Conservation (phyloP, 805 yeast species). For the Jamesozyma jinghongensis region DNA sequence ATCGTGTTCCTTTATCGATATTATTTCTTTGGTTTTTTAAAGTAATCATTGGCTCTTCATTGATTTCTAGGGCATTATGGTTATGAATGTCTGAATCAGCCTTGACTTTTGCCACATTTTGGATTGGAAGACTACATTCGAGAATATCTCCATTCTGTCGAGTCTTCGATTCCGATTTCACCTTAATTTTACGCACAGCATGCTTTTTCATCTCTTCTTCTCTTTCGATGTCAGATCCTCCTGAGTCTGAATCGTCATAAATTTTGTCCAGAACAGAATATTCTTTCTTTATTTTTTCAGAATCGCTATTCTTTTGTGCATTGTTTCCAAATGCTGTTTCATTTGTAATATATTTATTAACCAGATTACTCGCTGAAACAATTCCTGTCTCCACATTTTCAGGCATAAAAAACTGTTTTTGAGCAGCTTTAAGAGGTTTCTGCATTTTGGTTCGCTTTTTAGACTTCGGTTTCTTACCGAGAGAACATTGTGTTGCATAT, state of each 20-base stretch:
- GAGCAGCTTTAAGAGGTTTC: conserved; percentile 6
- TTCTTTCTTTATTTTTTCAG: background rate
- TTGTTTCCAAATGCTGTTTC: background rate
- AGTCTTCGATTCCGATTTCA: no score
- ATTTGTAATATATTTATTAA: conserved; percentile 23
- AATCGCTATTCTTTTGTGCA: background rate
- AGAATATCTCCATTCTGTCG: no score
- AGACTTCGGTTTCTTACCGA: conserved; percentile 28
- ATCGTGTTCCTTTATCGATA: background rate
- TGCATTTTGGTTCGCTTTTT: conserved; percentile 11
- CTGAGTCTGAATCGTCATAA: background rate
- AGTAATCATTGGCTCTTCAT: no score
- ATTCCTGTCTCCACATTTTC: conserved; percentile 62
- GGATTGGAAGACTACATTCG: no score
- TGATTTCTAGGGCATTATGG: no score
- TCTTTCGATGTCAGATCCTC: no score
- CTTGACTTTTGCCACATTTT: no score
- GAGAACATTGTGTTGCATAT: conserved; percentile 58
- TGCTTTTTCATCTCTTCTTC: no score
- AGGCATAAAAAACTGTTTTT: conserved; percentile 54
- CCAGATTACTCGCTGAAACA: conserved; percentile 40
- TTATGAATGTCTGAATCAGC: no score
- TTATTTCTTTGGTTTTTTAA: background rate
- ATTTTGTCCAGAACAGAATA: conserved; percentile 2
- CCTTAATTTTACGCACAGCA: no score